These are phyloP conservation scores for Atkinsonella hypoxylon DNA, from an alignment of 2,329 filamentous ascomycete species.

Conservation along the genomic window DNA sequence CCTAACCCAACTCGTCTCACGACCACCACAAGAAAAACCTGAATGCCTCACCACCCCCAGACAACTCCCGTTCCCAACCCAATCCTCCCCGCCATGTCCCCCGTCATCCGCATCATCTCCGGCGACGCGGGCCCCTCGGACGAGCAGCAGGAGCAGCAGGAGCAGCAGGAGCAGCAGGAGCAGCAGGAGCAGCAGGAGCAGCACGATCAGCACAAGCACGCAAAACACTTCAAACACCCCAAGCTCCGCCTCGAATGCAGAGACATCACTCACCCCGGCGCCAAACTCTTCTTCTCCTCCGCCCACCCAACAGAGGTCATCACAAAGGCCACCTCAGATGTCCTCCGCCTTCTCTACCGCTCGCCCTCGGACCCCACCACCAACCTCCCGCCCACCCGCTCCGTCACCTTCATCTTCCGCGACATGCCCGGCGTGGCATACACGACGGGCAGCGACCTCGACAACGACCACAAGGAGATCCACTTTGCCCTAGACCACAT, in stretches of 20 bases:
- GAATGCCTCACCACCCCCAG: neutral
- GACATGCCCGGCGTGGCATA: conserved; percentile 80
- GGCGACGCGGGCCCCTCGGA: neutral
- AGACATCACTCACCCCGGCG: conserved; percentile 47
- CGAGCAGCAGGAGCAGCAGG: neutral
- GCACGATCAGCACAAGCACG: neutral
- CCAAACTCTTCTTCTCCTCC: conserved; percentile 53
- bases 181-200: neutral
- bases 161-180: neutral
- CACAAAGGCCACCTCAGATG: conserved; percentile 48
- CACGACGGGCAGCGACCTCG: conserved; percentile 68
- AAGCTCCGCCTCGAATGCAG: conserved; percentile 48
- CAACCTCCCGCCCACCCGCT: conserved; percentile 55
- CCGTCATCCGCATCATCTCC: conserved; percentile 10
- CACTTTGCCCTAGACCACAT: conserved; percentile 77
- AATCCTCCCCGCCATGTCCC: conserved; percentile 14
- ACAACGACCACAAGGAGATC: conserved; percentile 83
- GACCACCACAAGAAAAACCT: no score
- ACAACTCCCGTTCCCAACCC: neutral
- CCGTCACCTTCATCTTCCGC: conserved; percentile 71
- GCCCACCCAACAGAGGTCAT: conserved; percentile 53
- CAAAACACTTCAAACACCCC: conserved; percentile 30
- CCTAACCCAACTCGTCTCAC: no score
- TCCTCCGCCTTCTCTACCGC: conserved; percentile 61
- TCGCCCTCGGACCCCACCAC: conserved; percentile 29